Evolutionary conservation across 2,329 filamentous ascomycete species (phyloP), one percentile per base, ranked within the genome.

Genomic region (Magnaporthales sp.): DNA sequence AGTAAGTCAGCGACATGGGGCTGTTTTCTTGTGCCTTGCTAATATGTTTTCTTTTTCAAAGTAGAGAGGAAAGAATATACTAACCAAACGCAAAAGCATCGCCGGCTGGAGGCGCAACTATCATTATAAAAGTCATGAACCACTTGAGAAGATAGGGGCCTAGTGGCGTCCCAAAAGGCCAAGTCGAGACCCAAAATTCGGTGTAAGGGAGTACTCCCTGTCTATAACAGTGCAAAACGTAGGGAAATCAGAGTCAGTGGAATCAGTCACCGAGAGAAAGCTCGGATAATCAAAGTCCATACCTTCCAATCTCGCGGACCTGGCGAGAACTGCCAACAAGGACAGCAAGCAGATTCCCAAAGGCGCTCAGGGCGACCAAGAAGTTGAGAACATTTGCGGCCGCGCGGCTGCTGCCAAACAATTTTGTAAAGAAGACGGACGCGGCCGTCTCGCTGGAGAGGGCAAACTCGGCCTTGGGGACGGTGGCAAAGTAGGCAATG

Each of bases 21-120:
- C n/a, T n/a, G n/a, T n/a, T n/a, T n/a, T n/a, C n/a, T n/a, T n/a
- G n/a, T n/a, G n/a, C n/a, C n/a, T n/a, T n/a, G n/a, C n/a, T n/a
- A n/a, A n/a, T n/a, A n/a, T n/a, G n/a, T n/a, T n/a, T n/a, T n/a
- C n/a, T n/a, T n/a, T n/a, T n/a, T n/a, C n/a, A n/a, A n/a, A n/a
- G n/a, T n/a, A n/a, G n/a, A n/a, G n/a, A n/a, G n/a, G n/a, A n/a
- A n/a, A n/a, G n/a, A n/a, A n/a, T n/a, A n/a, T n/a, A n/a, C n/a
- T n/a, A n/a, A n/a, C n/a, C 85, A 71, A 89, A 89, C 68, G 85
- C 84, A 73, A 89, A 89, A 0, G 86, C 87, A 71, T 89, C 86
- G 1, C 87, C 86, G 0, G 85, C 83, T 0, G 87, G 87, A 0
- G 85, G 81, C 0, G 81, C 85, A 0, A 88, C 70, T 46, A 89